These are phyloP conservation scores for Catunica adiposa DNA, from an alignment of 2,329 filamentous ascomycete species.

Conservation along the genomic window DNA sequence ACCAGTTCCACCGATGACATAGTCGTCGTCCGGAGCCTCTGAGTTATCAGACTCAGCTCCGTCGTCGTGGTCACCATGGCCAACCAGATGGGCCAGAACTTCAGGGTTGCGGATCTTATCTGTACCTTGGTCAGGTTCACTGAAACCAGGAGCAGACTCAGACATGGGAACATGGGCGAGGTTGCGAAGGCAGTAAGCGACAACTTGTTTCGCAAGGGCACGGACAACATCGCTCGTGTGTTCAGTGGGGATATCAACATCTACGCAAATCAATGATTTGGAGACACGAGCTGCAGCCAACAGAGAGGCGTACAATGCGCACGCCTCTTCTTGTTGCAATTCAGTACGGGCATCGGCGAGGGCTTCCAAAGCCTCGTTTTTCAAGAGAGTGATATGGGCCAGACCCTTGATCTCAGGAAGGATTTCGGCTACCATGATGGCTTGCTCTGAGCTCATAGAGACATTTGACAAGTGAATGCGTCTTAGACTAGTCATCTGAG, in stretches of 20 bases:
- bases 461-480: slow-evolving; percentile 78
- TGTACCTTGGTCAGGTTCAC: slow-evolving; percentile 6
- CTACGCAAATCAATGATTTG: slow-evolving; percentile 67
- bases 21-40: slow-evolving; percentile 72
- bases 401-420: slow-evolving; percentile 67
- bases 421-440: slow-evolving; percentile 79
- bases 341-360: slow-evolving; percentile 64
- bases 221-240: slow-evolving; percentile 83
- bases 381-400: slow-evolving; percentile 72
- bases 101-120: slow-evolving; percentile 41
- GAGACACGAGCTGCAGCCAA: slow-evolving; percentile 78
- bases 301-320: slow-evolving; percentile 79
- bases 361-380: slow-evolving; percentile 56
- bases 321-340: slow-evolving; percentile 76
- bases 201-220: slow-evolving; percentile 82
- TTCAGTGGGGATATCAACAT: slow-evolving; percentile 71
- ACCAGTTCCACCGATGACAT: slow-evolving; percentile 87
- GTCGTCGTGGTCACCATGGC: slow-evolving; percentile 38
- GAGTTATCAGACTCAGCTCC: slow-evolving; percentile 30
- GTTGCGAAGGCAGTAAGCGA: slow-evolving; percentile 84
- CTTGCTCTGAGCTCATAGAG: slow-evolving; percentile 68
- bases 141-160: slow-evolving; percentile 34
- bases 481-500: slow-evolving; percentile 60
- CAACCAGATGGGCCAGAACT: slow-evolving; percentile 73
- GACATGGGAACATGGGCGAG: slow-evolving; percentile 63